Conservation (phyloP, 2,329 filamentous ascomycete genomes). For the Aspergillus tubingensis region DNA sequence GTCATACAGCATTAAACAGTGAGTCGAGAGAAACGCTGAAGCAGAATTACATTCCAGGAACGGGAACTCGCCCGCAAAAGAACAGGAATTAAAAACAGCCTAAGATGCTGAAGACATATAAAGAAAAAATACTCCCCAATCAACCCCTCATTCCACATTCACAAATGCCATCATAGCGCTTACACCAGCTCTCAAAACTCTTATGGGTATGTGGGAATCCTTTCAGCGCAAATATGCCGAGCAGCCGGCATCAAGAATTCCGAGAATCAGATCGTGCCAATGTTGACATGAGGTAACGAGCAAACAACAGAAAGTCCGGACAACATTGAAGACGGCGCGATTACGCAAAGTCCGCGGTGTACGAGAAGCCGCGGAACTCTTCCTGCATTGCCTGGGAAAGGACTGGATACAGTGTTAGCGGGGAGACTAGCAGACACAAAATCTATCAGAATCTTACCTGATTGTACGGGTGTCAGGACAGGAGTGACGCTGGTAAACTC, state of each 20-base stretch:
- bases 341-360: conserved; percentile 86
- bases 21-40: conserved; percentile 10
- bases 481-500: conserved; percentile 99
- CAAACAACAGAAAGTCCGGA: conserved; percentile 13
- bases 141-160: conserved; percentile 23
- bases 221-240: conserved; percentile 25
- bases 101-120: conserved; percentile 15
- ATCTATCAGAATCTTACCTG: conserved; percentile 63
- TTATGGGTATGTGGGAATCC: conserved; percentile 31
- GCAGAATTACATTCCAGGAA: conserved; percentile 19
- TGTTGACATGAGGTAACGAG: conserved; percentile 13
- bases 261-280: conserved; percentile 21
- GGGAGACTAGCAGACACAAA: neutral
- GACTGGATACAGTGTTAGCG: conserved; percentile 56
- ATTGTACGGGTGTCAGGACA: conserved; percentile 94
- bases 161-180: conserved; percentile 17
- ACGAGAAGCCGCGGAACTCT: conserved; percentile 98
- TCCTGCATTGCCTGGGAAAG: conserved; percentile 99
- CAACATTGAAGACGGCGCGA: conserved; percentile 9
- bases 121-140: conserved; percentile 14
- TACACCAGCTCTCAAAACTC: conserved; percentile 28
- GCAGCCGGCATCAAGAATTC: conserved; percentile 22
- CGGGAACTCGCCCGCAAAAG: conserved; percentile 10
- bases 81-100: conserved; percentile 14
- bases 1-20: conserved; percentile 16